These are phyloP conservation scores for Pisolithus marmoratus DNA, from an alignment of 768 basidiomycete genomes.

Conservation along the genomic window DNA sequence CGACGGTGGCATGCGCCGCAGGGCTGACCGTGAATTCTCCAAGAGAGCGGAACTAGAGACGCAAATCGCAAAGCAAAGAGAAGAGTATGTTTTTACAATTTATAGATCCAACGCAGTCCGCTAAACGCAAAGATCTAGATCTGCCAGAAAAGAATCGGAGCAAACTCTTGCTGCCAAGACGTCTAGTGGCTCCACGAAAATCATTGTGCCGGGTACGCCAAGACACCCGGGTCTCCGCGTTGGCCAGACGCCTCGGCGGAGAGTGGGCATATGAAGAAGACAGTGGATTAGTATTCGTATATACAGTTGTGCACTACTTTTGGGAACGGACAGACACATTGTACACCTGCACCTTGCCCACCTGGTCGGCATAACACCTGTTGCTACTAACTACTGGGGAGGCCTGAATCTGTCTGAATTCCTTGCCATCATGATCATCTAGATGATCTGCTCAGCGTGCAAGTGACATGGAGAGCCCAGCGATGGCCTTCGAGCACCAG, in stretches of 20 bases:
- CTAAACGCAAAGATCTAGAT: conserved; percentile 31
- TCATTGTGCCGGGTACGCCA: conserved; percentile 79
- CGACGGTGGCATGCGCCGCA: conserved; percentile 69
- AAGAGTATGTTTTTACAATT: conserved; percentile 40
- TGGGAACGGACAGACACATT: not conserved
- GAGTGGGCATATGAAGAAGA: conserved; percentile 58
- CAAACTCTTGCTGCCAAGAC: conserved; percentile 53
- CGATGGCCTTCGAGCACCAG: conserved; percentile 11
- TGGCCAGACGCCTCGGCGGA: conserved; percentile 70
- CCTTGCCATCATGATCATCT: too few relatives aligned
- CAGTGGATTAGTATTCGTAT: not conserved
- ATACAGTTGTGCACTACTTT: not conserved
- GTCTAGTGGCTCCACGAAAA: conserved; percentile 51
- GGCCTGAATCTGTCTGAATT: too few relatives aligned
- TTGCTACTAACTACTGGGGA: not conserved
- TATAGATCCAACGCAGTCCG: conserved; percentile 1
- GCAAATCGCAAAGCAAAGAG: conserved; percentile 81
- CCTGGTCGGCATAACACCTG: not conserved
- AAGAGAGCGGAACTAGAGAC: conserved; percentile 87
- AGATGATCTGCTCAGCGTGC: not conserved
- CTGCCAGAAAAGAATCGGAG: conserved; percentile 57
- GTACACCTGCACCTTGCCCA: not conserved
- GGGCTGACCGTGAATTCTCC: conserved; percentile 86
- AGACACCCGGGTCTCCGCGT: conserved; percentile 63
- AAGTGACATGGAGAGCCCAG: conserved; percentile 16